Evolutionary conservation across 1,139 yeast species (phyloP), one percentile per base, ranked within the genome.

Genomic region (Taiozyma sp.): DNA sequence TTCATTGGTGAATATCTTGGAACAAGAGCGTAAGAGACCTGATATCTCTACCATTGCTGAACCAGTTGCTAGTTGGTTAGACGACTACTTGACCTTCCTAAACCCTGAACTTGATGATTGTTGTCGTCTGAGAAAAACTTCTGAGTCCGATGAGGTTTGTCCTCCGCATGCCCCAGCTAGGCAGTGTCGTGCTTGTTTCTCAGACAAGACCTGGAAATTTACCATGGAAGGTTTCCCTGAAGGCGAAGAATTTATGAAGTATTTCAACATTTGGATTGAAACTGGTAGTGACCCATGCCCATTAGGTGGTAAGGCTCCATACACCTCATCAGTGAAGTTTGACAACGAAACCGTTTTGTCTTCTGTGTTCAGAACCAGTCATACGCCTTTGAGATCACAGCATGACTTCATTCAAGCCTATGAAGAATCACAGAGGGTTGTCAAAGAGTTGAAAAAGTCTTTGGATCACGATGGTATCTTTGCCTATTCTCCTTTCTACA

Each of bases 301-400:
- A 1, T 73, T 93, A 32, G 98, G 97, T 4, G 99, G 99, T 1
- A 87, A 88, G 63, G 98, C 98, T 0, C 96, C 98, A 0, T 93
- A 92, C 63, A 78, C 87, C 0, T 70, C 73, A 7, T 76, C 95
- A 0, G 73, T 93, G 19, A 67, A 76, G 1, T 72, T 72, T 47
- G 71, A 73, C 48, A 69, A 73, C 19, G 69, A 72, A 0, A 62
- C 65, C 1, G 76, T 92, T 23, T 59, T 65, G 6, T 74, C 95
- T 1, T 82, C 93, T 4, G 77, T 80, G 41, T 88, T 92, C 70
- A 72, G 98, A 57, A 81, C 95, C 0, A 78, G 88, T n/a, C 98
- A 93, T 67, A 69, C 67, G 1, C 95, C 97, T 0, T 72, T 93
- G 57, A 75, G 88, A 52, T 86, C 97, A 0, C 97, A 93, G 60